Evolutionary conservation across 2,329 filamentous ascomycete genomes (phyloP).

Genomic region (Aspergillus tamarii): DNA sequence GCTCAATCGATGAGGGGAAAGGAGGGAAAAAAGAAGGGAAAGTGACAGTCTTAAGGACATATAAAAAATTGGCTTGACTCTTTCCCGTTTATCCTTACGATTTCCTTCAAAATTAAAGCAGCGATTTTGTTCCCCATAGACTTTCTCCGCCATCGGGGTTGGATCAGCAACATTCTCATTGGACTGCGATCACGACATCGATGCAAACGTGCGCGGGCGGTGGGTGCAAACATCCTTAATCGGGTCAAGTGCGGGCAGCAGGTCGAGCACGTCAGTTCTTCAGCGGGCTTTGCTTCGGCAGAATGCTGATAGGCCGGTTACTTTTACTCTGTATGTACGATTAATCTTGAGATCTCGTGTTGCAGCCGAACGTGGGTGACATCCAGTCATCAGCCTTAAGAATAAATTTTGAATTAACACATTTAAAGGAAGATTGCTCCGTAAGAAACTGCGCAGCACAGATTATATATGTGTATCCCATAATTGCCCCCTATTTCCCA

Average conservation of each 20-base stretch:
- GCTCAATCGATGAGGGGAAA: conserved; percentile 13
- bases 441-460: background rate
- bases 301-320: background rate
- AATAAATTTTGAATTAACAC: background rate
- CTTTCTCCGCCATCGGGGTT: conserved; percentile 42
- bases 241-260: conserved; percentile 30
- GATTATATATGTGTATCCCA: background rate
- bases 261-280: conserved; percentile 33
- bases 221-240: conserved; percentile 36
- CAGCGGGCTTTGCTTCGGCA: conserved; percentile 28
- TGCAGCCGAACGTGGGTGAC: background rate
- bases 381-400: background rate
- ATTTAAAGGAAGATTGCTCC: background rate
- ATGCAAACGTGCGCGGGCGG: conserved; percentile 33
- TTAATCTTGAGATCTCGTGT: background rate
- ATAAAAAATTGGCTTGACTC: conserved; percentile 12
- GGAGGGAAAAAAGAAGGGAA: conserved; percentile 18
- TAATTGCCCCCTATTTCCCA: background rate
- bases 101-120: conserved; percentile 11
- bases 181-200: conserved; percentile 51
- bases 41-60: conserved; percentile 9
- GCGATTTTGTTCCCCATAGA: conserved; percentile 16
- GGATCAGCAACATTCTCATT: conserved; percentile 42
- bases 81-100: conserved; percentile 17
- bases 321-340: background rate